Percentiles rank a stretch among this genome's conserved stretches.
phyloP scores from a whole-genome alignment of 2,329 filamentous ascomycete genomes.

The Colletotrichum abscissum region DNA sequence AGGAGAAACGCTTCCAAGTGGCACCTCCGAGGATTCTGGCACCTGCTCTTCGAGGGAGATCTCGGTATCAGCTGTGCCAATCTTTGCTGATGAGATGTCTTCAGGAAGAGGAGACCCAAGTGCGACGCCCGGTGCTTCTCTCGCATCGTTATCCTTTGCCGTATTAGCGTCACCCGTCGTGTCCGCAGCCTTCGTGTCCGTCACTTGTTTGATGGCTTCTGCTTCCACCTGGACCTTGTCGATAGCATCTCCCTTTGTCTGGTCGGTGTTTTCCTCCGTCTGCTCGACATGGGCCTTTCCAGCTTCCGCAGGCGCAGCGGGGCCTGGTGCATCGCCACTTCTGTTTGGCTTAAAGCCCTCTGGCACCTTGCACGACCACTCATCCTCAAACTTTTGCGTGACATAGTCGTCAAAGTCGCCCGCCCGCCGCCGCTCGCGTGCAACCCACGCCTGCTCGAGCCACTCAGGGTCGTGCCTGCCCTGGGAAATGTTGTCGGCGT shows the following conservation, averaged over 20 bases:
- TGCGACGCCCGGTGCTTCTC: background rate
- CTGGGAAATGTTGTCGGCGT: conserved; percentile 56
- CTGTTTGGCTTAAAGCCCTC: conserved; percentile 42
- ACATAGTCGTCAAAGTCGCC: conserved; percentile 64
- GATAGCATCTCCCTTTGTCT: background rate
- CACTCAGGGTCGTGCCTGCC: conserved; percentile 65
- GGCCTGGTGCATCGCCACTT: background rate
- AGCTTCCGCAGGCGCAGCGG: background rate
- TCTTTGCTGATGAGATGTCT: background rate
- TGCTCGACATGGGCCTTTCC: conserved; percentile 26
- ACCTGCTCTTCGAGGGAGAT: background rate
- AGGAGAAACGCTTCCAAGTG: background rate
- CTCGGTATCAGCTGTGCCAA: background rate
- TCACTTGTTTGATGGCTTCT: background rate
- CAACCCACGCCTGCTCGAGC: conserved; percentile 63
- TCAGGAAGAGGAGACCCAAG: conserved; percentile 3
- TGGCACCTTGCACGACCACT: conserved; percentile 59
- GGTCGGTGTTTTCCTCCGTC: background rate
- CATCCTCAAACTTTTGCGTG: conserved; percentile 55
- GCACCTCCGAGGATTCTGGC: background rate
- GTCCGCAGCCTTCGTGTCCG: background rate
- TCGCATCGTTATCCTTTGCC: background rate
- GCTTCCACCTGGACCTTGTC: background rate
- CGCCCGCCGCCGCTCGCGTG: conserved; percentile 58
- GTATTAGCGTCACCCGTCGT: background rate